A percentile compares a stretch with the other conserved stretches of the same genome.
phyloP scores from a whole-genome alignment of 108 stramenopile genomes.

The Conticribra weissflogii region DNA sequence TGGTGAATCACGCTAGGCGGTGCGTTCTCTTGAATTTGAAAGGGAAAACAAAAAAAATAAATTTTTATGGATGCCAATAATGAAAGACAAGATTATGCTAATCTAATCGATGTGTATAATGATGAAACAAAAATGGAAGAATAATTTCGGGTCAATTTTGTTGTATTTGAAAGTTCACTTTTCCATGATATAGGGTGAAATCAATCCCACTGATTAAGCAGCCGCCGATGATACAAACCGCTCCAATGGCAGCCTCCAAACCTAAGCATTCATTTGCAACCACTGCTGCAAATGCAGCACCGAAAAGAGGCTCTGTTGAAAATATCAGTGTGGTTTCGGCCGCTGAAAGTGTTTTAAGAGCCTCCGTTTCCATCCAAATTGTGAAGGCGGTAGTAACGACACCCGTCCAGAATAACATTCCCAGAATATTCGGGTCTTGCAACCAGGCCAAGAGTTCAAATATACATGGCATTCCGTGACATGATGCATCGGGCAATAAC shows the following conservation, averaged over 20 bases:
- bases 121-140: too few species aligned
- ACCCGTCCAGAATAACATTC: conserved; percentile 87
- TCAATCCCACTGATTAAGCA: conserved; percentile 72
- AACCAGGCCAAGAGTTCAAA: conserved; percentile 49
- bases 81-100: too few species aligned
- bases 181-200: too few species aligned
- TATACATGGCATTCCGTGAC: conserved; percentile 26
- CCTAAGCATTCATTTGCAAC: conserved; percentile 84
- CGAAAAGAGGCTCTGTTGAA: conserved; percentile 91
- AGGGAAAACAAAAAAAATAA: too few species aligned
- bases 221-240: conserved; percentile 60
- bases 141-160: too few species aligned
- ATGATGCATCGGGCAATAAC: neutral
- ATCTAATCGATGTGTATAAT: too few species aligned
- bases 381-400: conserved; percentile 89
- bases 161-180: too few species aligned
- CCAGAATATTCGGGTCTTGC: conserved; percentile 57
- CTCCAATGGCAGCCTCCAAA: conserved; percentile 62
- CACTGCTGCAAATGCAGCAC: conserved; percentile 78
- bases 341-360: conserved; percentile 83
- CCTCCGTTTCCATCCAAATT: conserved; percentile 88
- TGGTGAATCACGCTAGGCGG: too few species aligned
- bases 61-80: too few species aligned
- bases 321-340: conserved; percentile 92
- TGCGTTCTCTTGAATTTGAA: too few species aligned